phyloP scores from a whole-genome alignment of 257 asterid genomes.

The Solanum neorickii region DNA sequence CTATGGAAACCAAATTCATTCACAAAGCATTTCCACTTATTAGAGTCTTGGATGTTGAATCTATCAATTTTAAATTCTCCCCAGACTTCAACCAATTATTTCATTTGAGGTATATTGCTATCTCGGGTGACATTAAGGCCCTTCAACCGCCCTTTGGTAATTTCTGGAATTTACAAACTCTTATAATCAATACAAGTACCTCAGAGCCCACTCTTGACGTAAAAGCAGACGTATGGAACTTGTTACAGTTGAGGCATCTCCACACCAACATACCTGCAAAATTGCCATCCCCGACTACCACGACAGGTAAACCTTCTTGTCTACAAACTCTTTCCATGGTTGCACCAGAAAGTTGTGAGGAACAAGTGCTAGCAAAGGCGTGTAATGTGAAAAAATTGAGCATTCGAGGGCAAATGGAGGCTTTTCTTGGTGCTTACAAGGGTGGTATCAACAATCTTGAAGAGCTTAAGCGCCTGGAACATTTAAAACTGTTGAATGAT shows the following conservation, averaged over 20 bases:
- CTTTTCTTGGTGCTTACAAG: constrained; percentile 8
- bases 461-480: constrained; percentile 26
- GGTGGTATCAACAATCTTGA: constrained; percentile 28
- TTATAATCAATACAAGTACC: not conserved
- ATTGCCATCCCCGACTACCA: constrained; percentile 15
- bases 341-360: constrained; percentile 7
- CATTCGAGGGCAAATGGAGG: constrained; percentile 32
- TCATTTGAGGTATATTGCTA: not conserved
- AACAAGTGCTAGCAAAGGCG: constrained; percentile 27
- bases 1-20: not conserved
- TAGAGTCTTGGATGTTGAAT: not conserved
- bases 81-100: not conserved
- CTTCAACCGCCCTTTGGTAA: no score
- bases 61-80: not conserved
- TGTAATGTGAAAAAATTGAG: constrained; percentile 40
- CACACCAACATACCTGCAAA: constrained; percentile 26
- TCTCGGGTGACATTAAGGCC: no score
- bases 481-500: constrained; percentile 18
- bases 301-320: constrained; percentile 2
- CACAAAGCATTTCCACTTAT: not conserved
- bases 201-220: not conserved
- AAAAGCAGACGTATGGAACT: not conserved
- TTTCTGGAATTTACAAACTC: not conserved
- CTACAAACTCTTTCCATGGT: constrained; percentile 48
- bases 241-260: not conserved